Evolutionary conservation across 805 yeast species (phyloP), one percentile per base, ranked within the genome.

Genomic region (Nakazawaea laoshanensis): DNA sequence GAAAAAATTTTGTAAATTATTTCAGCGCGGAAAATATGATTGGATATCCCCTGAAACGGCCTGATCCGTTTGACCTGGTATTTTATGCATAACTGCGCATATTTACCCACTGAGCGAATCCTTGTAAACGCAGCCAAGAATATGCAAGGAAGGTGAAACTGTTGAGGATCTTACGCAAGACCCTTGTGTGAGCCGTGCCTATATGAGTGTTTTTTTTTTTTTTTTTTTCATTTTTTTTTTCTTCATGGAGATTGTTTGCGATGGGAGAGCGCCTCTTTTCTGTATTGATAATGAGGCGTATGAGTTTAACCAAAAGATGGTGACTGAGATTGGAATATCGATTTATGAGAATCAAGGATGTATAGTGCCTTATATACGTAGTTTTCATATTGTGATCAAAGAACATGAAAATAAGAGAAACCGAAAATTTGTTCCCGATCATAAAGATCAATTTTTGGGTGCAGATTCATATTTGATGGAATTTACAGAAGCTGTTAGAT

Each of bases 301-400:
- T 54, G 82, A 75, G 44, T 39, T 44, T 16, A 51, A 66, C 40
- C 53, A 52, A 10, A 45, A 54, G 14, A 37, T 50, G 6, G 55
- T 75, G 6, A 74, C 79, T 0, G 82, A 75, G 43, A 62, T 75
- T 29, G 82, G 82, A 1, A 56, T 75, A 2, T 54, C 75, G 4
- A 64, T 75, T 2, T 72, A 62, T 45, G 78, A 74, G 42, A 74
- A 71, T 38, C 43, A 42, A 11, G 26, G 42, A 11, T 47, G 70
- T 1, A 38, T 61, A 21, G 41, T 56, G 2, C 77, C 77, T 3
- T 36, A 52, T 5, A 50, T 66, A 17, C 53, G 55, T 15, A 64
- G 63, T 34, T 40, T 53, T 7, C 67, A 62, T 41, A 54, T 75
- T 7, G 50, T 70, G 3, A 58, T 73, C 3, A 44, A 55, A 15